phyloP scores from a whole-genome alignment of 2,329 filamentous ascomycete genomes.

The Xylaria sp. region DNA sequence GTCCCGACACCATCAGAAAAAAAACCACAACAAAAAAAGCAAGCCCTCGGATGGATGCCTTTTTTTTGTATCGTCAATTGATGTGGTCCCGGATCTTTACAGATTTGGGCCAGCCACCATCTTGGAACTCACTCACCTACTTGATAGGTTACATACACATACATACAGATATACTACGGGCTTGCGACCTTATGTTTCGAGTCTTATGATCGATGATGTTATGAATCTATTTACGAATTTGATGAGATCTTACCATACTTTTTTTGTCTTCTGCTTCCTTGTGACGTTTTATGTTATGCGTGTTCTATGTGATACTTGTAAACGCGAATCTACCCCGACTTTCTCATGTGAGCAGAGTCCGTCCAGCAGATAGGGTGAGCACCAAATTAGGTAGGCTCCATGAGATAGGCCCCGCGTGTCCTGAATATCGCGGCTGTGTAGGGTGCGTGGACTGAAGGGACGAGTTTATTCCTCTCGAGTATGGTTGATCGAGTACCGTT shows the following conservation, averaged over 20 bases:
- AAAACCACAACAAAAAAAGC: constrained; percentile 17
- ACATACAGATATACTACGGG: neutral
- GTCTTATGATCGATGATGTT: constrained; percentile 16
- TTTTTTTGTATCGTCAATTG: constrained; percentile 1
- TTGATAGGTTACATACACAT: neutral
- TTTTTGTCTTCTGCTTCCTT: neutral
- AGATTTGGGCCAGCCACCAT: constrained; percentile 8
- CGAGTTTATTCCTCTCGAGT: no score
- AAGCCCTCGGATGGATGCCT: constrained; percentile 20
- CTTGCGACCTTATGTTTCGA: neutral
- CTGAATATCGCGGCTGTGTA: no score
- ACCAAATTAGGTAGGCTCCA: no score
- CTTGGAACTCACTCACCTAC: no score
- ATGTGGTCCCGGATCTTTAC: constrained; percentile 6
- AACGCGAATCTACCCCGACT: no score
- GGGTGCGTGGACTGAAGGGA: no score
- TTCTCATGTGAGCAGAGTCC: no score
- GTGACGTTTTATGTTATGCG: neutral
- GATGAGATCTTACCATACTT: neutral
- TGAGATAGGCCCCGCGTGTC: no score
- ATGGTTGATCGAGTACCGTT: no score
- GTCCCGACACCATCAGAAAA: constrained; percentile 6
- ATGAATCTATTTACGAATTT: constrained; percentile 18
- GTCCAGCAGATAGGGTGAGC: no score
- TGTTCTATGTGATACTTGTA: neutral